phyloP scores from a whole-genome alignment of 495 filamentous ascomycete genomes.

The Lepidopterella palustris region DNA sequence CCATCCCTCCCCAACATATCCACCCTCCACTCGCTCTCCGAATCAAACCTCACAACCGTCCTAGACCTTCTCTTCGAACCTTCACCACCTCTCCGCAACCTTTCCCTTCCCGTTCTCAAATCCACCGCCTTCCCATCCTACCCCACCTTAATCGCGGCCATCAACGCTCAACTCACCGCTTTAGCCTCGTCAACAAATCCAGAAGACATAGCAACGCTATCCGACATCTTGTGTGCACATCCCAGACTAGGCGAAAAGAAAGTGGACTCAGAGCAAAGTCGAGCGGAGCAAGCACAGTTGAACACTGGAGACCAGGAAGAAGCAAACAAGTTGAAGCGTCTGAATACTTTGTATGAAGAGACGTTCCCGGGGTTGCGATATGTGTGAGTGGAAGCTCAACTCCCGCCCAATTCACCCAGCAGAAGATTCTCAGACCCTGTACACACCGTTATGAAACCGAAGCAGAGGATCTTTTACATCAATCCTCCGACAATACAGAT shows the following conservation, averaged over 20 bases:
- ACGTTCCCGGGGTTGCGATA: constrained; percentile 77
- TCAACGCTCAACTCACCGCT: constrained; percentile 51
- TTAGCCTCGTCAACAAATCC: constrained; percentile 45
- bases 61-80: constrained; percentile 88
- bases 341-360: constrained; percentile 80
- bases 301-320: constrained; percentile 50
- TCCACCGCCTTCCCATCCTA: constrained; percentile 58
- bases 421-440: too few relatives aligned
- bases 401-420: too few relatives aligned
- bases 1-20: constrained; percentile 9
- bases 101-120: constrained; percentile 60
- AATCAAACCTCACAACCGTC: constrained; percentile 50
- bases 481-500: too few relatives aligned
- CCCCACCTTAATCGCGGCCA: constrained; percentile 47
- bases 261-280: constrained; percentile 67
- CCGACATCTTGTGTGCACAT: constrained; percentile 76
- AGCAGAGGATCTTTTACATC: neutral
- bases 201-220: constrained; percentile 51
- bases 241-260: constrained; percentile 78
- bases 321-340: constrained; percentile 49
- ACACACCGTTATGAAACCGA: neutral
- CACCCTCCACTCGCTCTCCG: constrained; percentile 51
- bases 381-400: constrained; percentile 54
- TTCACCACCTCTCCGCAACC: constrained; percentile 62
- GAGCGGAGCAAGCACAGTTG: constrained; percentile 73